phyloP scores from a whole-genome alignment of 2,329 filamentous ascomycete species.

The Sporothrix schenckii region DNA sequence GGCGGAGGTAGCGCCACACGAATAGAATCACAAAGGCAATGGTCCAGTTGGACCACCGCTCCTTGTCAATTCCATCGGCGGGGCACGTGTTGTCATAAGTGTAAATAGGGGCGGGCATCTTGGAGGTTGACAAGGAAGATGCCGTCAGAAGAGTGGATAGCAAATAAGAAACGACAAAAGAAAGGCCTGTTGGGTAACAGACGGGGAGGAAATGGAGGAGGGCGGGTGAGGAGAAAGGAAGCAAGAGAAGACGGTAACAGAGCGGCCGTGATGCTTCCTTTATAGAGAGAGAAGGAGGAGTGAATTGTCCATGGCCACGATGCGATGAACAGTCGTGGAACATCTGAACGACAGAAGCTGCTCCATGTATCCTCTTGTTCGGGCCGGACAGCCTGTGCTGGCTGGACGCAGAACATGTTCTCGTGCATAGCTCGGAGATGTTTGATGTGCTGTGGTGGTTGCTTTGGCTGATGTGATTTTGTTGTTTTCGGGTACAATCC shows the following conservation, averaged over 20 bases:
- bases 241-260: background rate
- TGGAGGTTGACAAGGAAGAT: background rate
- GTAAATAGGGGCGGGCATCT: background rate
- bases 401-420: background rate
- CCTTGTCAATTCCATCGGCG: background rate
- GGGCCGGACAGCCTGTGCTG: background rate
- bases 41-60: background rate
- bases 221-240: background rate
- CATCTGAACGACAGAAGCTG: background rate
- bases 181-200: background rate
- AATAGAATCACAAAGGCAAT: slow-evolving; percentile 45
- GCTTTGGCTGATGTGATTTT: background rate
- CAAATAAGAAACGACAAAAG: background rate
- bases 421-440: background rate
- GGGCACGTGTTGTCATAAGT: background rate
- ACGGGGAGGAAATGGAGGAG: too few relatives aligned
- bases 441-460: background rate
- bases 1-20: slow-evolving; percentile 51
- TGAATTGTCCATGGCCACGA: background rate
- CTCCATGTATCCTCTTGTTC: background rate
- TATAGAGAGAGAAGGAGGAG: background rate
- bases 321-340: background rate
- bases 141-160: background rate
- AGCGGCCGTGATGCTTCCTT: background rate
- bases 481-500: too few relatives aligned